Evolutionary conservation across 1,284 basidiomycete species (phyloP).

Genomic region (Irpex rosettiformis): DNA sequence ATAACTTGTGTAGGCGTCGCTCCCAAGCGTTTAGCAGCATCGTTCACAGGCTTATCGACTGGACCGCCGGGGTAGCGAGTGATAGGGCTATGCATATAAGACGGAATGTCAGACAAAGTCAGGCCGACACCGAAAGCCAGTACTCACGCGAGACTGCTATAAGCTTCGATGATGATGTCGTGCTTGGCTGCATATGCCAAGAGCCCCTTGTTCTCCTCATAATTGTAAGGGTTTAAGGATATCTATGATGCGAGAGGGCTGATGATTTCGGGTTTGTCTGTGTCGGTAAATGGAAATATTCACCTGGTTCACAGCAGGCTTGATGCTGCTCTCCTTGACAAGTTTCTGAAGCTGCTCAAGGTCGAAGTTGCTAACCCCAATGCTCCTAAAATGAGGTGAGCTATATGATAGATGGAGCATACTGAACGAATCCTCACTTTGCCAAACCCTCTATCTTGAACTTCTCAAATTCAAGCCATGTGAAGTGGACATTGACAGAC

Average conservation of each 20-base stretch:
- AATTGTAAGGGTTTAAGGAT: conserved; percentile 68
- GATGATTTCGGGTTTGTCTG: neutral
- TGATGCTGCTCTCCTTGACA: conserved; percentile 50
- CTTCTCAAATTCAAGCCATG: conserved; percentile 62
- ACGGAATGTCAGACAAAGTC: neutral
- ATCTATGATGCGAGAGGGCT: conserved; percentile 37
- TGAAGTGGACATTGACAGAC: conserved; percentile 48
- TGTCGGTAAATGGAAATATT: conserved; percentile 6
- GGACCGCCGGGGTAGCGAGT: conserved; percentile 62
- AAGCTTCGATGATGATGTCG: conserved; percentile 67
- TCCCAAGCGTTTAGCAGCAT: conserved; percentile 51
- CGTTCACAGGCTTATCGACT: conserved; percentile 58
- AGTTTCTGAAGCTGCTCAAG: conserved; percentile 52
- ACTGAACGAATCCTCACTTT: conserved; percentile 37
- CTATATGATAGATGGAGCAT: neutral
- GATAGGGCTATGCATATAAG: conserved; percentile 44
- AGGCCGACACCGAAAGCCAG: neutral
- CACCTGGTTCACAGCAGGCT: conserved; percentile 73
- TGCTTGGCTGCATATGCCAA: conserved; percentile 55
- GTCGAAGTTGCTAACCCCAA: conserved; percentile 76
- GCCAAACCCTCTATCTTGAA: conserved; percentile 53
- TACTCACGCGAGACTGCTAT: conserved; percentile 57
- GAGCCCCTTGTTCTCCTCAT: conserved; percentile 48
- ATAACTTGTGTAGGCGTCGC: conserved; percentile 67
- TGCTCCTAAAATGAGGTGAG: conserved; percentile 45